A percentile compares a stretch with the other conserved stretches of the same genome.
phyloP scores from a whole-genome alignment of 2,329 filamentous ascomycete genomes.

The Herpomyces periplanetae region DNA sequence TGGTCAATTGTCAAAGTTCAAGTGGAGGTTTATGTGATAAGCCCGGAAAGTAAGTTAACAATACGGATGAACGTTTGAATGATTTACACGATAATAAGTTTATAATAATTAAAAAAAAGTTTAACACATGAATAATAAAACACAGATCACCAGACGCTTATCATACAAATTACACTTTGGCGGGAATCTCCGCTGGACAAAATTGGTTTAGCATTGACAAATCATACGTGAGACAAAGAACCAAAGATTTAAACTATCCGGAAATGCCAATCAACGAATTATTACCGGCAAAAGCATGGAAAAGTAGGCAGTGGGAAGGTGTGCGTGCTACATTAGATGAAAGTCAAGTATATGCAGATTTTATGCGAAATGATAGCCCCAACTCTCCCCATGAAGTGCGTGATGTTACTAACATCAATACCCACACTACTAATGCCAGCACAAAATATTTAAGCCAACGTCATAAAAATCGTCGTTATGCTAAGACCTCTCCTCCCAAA shows the following conservation, averaged over 20 bases:
- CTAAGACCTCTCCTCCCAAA: no score
- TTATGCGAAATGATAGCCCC: constrained; percentile 9
- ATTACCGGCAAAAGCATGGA: constrained; percentile 3
- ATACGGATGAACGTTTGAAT: constrained; percentile 1
- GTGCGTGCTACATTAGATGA: constrained; percentile 10
- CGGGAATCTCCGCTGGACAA: constrained; percentile 45
- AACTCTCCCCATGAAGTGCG: constrained; percentile 6
- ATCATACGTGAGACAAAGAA: no score
- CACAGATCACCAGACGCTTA: constrained; percentile 40
- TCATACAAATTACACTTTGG: constrained; percentile 65
- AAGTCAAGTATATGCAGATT: constrained; percentile 3
- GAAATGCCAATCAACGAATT: constrained; percentile 6
- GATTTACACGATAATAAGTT: constrained; percentile 3
- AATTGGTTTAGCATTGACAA: no score
- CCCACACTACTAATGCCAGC: constrained; percentile 6
- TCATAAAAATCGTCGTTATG: constrained; percentile 10
- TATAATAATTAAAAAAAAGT: constrained; percentile 2
- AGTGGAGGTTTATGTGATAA: constrained; percentile 68
- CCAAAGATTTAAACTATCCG: constrained; percentile 12
- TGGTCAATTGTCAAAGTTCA: constrained; percentile 47
- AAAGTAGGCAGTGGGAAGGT: constrained; percentile 1
- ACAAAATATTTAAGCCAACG: constrained; percentile 8
- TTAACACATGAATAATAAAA: constrained; percentile 2
- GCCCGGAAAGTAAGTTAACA: constrained; percentile 30
- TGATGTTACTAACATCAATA: constrained; percentile 9